phyloP scores from a whole-genome alignment of 768 basidiomycete genomes.

The Lactifluus subvellereus region DNA sequence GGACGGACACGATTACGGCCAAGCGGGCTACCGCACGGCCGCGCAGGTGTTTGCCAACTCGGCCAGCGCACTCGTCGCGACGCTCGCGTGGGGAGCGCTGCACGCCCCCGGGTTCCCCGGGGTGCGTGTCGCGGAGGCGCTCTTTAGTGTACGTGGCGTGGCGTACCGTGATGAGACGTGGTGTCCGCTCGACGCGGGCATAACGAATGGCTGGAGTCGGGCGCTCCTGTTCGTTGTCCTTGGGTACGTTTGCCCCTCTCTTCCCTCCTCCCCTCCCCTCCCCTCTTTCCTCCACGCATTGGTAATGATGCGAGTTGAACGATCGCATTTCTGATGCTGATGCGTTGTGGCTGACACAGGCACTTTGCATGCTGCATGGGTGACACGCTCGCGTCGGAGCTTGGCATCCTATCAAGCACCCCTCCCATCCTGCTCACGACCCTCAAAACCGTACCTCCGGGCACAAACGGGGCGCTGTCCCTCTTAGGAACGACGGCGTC shows the following conservation, averaged over 20 bases:
- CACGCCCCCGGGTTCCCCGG: slow-evolving; percentile 42
- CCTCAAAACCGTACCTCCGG: slow-evolving; percentile 66
- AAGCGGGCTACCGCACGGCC: slow-evolving; percentile 67
- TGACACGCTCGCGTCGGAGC: slow-evolving; percentile 89
- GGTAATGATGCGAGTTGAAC: no score
- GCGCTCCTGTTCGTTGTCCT: slow-evolving; percentile 56
- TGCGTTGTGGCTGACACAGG: slow-evolving; percentile 35
- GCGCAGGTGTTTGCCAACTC: slow-evolving; percentile 86
- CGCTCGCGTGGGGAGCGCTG: slow-evolving; percentile 55
- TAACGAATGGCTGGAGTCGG: slow-evolving; percentile 51
- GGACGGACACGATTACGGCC: slow-evolving; percentile 62
- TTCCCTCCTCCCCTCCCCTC: background rate
- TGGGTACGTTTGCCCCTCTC: slow-evolving; percentile 43
- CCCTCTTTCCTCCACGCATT: background rate
- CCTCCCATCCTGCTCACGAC: slow-evolving; percentile 78
- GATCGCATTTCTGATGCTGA: background rate
- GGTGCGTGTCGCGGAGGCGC: slow-evolving; percentile 19
- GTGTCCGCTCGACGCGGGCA: slow-evolving; percentile 52
- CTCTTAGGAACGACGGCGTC: slow-evolving; percentile 69
- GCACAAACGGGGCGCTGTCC: slow-evolving; percentile 88
- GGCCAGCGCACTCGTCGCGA: slow-evolving; percentile 53
- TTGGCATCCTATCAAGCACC: slow-evolving; percentile 74
- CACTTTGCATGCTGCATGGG: slow-evolving; percentile 88
- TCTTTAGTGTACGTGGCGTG: slow-evolving; percentile 21
- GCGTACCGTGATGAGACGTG: slow-evolving; percentile 42